Conservation (phyloP, 2,329 filamentous ascomycete genomes). For the Eurotiales sp. region DNA sequence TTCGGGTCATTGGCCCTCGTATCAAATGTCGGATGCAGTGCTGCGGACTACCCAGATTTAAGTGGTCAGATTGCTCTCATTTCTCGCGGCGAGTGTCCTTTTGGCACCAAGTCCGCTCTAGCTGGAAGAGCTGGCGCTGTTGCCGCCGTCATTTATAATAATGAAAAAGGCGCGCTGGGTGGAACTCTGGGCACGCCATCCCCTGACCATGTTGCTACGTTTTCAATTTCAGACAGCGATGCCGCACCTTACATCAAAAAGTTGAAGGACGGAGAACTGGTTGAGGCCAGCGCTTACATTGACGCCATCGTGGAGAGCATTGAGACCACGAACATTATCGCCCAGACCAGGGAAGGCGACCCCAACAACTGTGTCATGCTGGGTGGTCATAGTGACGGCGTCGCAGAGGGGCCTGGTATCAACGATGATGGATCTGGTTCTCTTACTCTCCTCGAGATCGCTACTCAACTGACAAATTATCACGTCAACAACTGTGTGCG, state of each 20-base stretch:
- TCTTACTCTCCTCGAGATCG: slow-evolving; percentile 57
- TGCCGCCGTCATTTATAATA: slow-evolving; percentile 73
- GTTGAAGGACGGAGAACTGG: slow-evolving; percentile 44
- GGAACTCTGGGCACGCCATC: slow-evolving; percentile 65
- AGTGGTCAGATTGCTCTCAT: slow-evolving; percentile 67
- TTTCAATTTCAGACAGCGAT: slow-evolving; percentile 60
- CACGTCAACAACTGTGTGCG: slow-evolving; percentile 67
- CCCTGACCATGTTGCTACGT: slow-evolving; percentile 55
- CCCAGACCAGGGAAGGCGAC: slow-evolving; percentile 57
- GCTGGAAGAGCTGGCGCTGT: slow-evolving; percentile 67
- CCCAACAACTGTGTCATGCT: slow-evolving; percentile 57
- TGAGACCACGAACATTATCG: slow-evolving; percentile 57
- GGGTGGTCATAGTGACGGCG: slow-evolving; percentile 60
- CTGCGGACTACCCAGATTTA: slow-evolving; percentile 61
- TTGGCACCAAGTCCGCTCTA: slow-evolving; percentile 65
- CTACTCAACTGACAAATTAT: slow-evolving; percentile 64
- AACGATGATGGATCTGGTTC: slow-evolving; percentile 74
- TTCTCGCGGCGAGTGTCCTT: slow-evolving; percentile 65
- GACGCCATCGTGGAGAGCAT: slow-evolving; percentile 45
- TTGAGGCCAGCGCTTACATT: slow-evolving; percentile 38
- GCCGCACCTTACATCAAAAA: slow-evolving; percentile 55
- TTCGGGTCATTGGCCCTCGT: slow-evolving; percentile 62
- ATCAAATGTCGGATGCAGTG: slow-evolving; percentile 59
- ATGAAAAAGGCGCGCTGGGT: slow-evolving; percentile 57
- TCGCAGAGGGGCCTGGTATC: slow-evolving; percentile 63